phyloP scores from a whole-genome alignment of 768 basidiomycete genomes.

The Naganishia vishniacii region DNA sequence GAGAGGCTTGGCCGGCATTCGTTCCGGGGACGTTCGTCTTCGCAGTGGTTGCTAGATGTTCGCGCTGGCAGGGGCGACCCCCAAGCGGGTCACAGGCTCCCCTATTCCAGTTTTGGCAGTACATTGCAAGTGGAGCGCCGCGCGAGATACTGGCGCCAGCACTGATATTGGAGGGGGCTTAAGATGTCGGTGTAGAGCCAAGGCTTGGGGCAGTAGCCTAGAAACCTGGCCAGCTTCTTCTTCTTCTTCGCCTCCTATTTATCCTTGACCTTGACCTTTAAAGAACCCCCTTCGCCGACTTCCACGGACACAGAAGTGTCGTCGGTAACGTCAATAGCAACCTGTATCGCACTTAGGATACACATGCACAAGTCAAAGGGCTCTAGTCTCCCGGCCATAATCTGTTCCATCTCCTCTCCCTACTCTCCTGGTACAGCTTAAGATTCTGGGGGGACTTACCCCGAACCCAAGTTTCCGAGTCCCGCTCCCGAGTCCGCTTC shows the following conservation, averaged over 20 bases:
- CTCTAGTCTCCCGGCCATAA: background rate
- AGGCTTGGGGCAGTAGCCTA: too few species aligned
- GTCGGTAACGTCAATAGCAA: too few species aligned
- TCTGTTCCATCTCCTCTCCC: background rate
- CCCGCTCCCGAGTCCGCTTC: too few species aligned
- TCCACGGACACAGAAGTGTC: too few species aligned
- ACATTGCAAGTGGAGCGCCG: background rate
- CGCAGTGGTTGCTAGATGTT: background rate
- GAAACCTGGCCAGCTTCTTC: too few species aligned
- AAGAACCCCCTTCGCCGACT: background rate
- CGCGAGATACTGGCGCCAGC: background rate
- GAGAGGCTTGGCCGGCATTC: background rate
- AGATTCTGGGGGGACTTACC: constrained; percentile 1
- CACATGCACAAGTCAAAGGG: constrained; percentile 3
- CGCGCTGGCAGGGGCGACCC: background rate
- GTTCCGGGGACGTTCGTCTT: background rate
- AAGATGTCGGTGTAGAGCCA: background rate
- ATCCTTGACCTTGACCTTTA: too few species aligned
- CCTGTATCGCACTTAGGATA: background rate
- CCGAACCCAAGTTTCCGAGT: too few species aligned
- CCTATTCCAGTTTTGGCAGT: constrained; percentile 3
- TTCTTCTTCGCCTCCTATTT: too few species aligned
- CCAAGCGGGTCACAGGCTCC: background rate
- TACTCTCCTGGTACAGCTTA: background rate
- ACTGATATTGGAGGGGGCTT: background rate